Evolutionary conservation across 23 red algal genomes (phyloP), one percentile per base, ranked within the genome.

Genomic region (Chondrus crispus): DNA sequence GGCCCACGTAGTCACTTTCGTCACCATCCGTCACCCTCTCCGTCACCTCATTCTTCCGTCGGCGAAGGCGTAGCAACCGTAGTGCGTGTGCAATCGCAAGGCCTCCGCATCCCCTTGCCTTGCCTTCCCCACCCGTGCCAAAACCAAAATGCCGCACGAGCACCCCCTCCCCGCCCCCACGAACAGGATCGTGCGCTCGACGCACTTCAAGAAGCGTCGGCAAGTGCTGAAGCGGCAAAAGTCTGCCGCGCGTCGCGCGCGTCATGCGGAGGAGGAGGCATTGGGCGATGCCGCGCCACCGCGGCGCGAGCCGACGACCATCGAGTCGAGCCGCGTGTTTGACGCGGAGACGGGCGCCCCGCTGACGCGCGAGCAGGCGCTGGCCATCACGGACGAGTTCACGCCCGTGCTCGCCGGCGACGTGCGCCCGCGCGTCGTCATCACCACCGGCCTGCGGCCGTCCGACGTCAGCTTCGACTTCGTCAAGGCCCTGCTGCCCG

Each of bases 321-420:
- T 96, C 30, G 94, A 96, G 52, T 66, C 71, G 32, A 58, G 66
- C 16, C 69, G 94, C 41, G 58, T 87, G 20, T 87, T 49, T 33
- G 92, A 93, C 48, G 89, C 63, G 5, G 81, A 93, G 36, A 84
- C 95, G 26, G 79, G 83, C 4, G 46, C 39, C 16, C 89, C 73
- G 22, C 74, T 93, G 18, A 95, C 85, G 20, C 26, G 64, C 5
- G 89, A 88, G 81, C 38, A 90, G 40, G 88, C 71, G n/a, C 82
- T 58, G 22, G 85, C 82, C 28, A 91, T 82, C 39, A 75, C n/a
- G 36, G 96, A 98, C 57, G 93, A 95, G 84, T 95, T 98, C 84
- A 74, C 88, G 9, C 82, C 54, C 2, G 87, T 96, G 12, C 78
- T 96, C 32, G 63, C 74, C 2, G 93, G 94, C n/a, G 68, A 90